These are phyloP conservation scores for Eimeria necatrix DNA, from an alignment of 169 alveolate genomes.

Conservation along the genomic window DNA sequence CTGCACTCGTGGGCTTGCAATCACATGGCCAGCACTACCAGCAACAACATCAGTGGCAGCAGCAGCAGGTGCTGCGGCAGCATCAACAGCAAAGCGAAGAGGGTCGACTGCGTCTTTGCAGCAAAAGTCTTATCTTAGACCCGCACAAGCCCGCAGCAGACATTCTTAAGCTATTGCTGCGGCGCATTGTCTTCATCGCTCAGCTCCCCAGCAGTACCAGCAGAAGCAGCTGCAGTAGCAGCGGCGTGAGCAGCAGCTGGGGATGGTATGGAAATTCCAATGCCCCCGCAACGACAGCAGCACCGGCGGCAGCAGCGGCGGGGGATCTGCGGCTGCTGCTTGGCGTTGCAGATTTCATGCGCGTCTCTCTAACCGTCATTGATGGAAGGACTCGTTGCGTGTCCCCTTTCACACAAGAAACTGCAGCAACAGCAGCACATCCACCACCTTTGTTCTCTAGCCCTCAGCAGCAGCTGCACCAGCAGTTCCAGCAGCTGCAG, in stretches of 20 bases:
- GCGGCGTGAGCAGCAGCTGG: background rate
- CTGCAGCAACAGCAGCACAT: background rate
- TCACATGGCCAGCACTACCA: background rate
- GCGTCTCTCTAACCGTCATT: background rate
- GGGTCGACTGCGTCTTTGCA: slow-evolving; percentile 68
- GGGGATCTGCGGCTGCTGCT: background rate
- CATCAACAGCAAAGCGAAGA: background rate
- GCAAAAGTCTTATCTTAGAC: slow-evolving; percentile 54
- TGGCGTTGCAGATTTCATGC: slow-evolving; percentile 1
- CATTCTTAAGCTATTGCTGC: background rate
- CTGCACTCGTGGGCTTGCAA: background rate
- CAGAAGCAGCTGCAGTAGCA: background rate
- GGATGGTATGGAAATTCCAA: background rate
- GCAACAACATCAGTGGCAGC: background rate
- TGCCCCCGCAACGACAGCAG: background rate
- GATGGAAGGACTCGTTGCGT: slow-evolving; percentile 69
- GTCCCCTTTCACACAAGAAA: slow-evolving; percentile 46
- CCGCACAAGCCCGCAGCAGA: slow-evolving; percentile 60
- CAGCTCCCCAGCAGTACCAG: slow-evolving; percentile 17
- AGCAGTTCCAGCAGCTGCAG: background rate
- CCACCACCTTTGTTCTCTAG: background rate
- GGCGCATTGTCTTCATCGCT: slow-evolving; percentile 17
- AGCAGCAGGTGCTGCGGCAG: background rate
- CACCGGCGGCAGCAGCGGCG: background rate
- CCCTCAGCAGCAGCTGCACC: slow-evolving; percentile 1